Percentiles rank a stretch among this genome's conserved stretches.
Conservation (phyloP, 331 rosid genomes). For the Cydonia oblonga region DNA sequence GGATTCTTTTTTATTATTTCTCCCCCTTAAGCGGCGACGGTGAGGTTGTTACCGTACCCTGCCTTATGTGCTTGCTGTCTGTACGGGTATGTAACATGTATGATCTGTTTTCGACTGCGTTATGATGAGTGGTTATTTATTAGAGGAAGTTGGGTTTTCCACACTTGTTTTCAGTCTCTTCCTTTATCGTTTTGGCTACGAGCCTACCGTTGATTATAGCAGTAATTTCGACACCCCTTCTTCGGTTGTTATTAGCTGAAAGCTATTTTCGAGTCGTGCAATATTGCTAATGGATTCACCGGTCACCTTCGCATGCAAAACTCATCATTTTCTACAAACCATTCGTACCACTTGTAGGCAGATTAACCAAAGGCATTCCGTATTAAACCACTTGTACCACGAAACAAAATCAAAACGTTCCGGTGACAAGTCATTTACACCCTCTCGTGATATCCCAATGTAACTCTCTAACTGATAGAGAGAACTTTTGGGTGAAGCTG, state of each 20-base stretch:
- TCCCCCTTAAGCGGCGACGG: conserved; percentile 18
- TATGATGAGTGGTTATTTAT: conserved; percentile 43
- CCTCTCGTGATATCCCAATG: conserved; percentile 8
- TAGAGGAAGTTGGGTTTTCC: conserved; percentile 21
- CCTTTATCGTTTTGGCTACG: not conserved
- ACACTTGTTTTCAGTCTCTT: not conserved
- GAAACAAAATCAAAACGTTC: conserved; percentile 4
- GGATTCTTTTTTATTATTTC: not conserved
- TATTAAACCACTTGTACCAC: not conserved
- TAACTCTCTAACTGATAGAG: not conserved
- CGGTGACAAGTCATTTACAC: not conserved
- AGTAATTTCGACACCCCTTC: not conserved
- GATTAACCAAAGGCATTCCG: not conserved
- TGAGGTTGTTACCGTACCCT: conserved; percentile 24
- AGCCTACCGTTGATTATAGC: not conserved
- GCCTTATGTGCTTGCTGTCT: conserved; percentile 25
- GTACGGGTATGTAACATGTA: conserved; percentile 54
- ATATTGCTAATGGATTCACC: not conserved
- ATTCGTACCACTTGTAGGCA: no score
- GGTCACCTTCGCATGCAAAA: not conserved
- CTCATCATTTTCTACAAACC: not conserved
- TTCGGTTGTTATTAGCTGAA: not conserved
- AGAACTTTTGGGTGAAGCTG: not conserved
- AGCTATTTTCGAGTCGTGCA: not conserved
- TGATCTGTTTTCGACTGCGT: conserved; percentile 29